Conservation (phyloP, 768 basidiomycete species). For the Suillus discolor region DNA sequence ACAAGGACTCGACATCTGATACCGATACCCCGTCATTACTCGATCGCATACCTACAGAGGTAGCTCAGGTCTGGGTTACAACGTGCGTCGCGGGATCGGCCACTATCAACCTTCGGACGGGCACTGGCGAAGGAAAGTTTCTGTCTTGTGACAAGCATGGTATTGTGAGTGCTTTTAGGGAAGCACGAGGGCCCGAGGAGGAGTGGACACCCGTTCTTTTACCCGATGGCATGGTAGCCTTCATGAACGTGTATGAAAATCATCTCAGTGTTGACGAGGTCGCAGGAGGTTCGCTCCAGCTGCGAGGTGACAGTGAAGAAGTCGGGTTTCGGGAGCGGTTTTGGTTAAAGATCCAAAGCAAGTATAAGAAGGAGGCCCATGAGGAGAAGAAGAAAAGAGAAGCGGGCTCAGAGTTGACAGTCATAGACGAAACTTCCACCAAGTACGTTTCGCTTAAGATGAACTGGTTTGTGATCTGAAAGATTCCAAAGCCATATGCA, state of each 20-base stretch:
- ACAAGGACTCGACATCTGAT: constrained; percentile 53
- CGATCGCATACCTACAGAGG: constrained; percentile 75
- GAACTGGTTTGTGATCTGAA: not conserved
- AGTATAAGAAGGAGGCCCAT: constrained; percentile 82
- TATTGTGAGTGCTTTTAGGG: constrained; percentile 79
- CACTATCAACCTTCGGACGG: constrained; percentile 85
- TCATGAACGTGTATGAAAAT: constrained; percentile 88
- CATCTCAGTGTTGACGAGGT: constrained; percentile 85
- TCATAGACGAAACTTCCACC: constrained; percentile 71
- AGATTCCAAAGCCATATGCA: constrained; percentile 54
- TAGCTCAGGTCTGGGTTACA: constrained; percentile 89
- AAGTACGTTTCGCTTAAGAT: constrained; percentile 56
- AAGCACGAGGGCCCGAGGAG: constrained; percentile 91
- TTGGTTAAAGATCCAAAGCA: constrained; percentile 87
- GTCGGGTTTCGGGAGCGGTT: constrained; percentile 87
- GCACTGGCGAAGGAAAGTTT: constrained; percentile 89
- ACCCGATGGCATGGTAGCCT: constrained; percentile 84
- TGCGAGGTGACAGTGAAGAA: constrained; percentile 84
- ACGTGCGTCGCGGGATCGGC: constrained; percentile 84
- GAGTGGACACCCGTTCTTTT: constrained; percentile 89
- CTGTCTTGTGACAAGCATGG: constrained; percentile 87
- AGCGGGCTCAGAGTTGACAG: constrained; percentile 48
- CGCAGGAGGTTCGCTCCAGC: constrained; percentile 75
- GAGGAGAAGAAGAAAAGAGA: constrained; percentile 76
- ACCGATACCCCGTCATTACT: constrained; percentile 48